phyloP scores from a whole-genome alignment of 2,329 filamentous ascomycete genomes.

The Orbilia quercus region DNA sequence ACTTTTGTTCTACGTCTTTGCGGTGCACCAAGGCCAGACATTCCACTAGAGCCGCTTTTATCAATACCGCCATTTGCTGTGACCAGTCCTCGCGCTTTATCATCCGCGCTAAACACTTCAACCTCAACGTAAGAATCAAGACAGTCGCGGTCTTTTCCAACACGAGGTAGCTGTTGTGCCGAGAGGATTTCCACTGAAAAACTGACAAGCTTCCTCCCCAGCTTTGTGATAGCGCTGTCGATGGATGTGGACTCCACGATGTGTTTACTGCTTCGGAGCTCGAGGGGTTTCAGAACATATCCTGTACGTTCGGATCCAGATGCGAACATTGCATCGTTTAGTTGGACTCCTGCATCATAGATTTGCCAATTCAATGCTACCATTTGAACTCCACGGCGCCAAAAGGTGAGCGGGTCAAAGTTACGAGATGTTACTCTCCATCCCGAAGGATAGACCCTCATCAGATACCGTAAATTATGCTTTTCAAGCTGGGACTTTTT shows the following conservation, averaged over 20 bases:
- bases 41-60: constrained; percentile 69
- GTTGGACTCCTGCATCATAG: constrained; percentile 92
- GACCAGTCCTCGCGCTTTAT: constrained; percentile 80
- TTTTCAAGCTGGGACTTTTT: constrained; percentile 82
- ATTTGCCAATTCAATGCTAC: constrained; percentile 98
- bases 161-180: constrained; percentile 88
- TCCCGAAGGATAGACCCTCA: constrained; percentile 91
- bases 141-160: constrained; percentile 65
- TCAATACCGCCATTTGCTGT: constrained; percentile 75
- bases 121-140: constrained; percentile 96
- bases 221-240: constrained; percentile 68
- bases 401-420: constrained; percentile 92
- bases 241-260: constrained; percentile 66
- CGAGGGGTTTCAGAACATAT: constrained; percentile 91
- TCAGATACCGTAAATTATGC: constrained; percentile 91
- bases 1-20: constrained; percentile 83
- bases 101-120: constrained; percentile 92
- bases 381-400: constrained; percentile 97
- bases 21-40: constrained; percentile 75
- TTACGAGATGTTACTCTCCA: constrained; percentile 87
- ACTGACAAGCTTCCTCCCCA: constrained; percentile 81
- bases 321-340: constrained; percentile 98
- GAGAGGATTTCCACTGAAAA: constrained; percentile 92
- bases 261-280: constrained; percentile 78
- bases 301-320: constrained; percentile 86